Evolutionary conservation across 371 early-diverging fungal genomes (phyloP), one percentile per base, ranked within the genome.

Genomic region (Dichotomocladium elegans): DNA sequence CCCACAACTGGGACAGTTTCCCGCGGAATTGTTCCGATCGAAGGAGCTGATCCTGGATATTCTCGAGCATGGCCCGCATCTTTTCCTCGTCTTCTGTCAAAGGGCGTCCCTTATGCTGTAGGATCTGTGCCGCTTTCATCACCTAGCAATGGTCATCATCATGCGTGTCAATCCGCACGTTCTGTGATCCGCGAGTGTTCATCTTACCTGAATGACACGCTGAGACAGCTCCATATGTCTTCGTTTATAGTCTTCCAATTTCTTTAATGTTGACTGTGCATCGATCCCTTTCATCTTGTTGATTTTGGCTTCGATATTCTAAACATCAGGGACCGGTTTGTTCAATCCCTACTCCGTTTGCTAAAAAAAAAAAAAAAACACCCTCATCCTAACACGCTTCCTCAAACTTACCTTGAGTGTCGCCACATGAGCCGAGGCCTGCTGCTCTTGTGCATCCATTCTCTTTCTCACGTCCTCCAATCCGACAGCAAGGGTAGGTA

Each of bases 381-480:
- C n/a, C n/a, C n/a, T n/a, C 26, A 59, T 21, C 5, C 4, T n/a
- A 21, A 17, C 11, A 24, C 12, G 19, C 10, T 12, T 21, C 7
- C 4, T 11, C 25, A n/a, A 58, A 35, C 47, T 51, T 61, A 80
- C 85, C 51, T 77, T 63, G 12, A 72, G 48, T 30, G 57, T 66
- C 15, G 52, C 53, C 44, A 59, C 53, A 34, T 70, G 66, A 46
- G 66, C 58, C 41, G 55, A 71, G 14, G 75, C 64, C 59, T 86
- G 81, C 29, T 81, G 61, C 3, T 80, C 73, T 66, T 94, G 95
- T 51, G 78, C 73, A 33, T 87, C 86, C 56, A 89, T 82, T 25
- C 95, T 77, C 66, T 89, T 90, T 45, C 88, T 81, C 21, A 95
- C 68, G 57, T 92, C 94, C 3, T 82, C 91, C 58, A 94, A 94